These are phyloP conservation scores for Geranium incanum DNA, from an alignment of 441 rosid species.

Conservation along the genomic window DNA sequence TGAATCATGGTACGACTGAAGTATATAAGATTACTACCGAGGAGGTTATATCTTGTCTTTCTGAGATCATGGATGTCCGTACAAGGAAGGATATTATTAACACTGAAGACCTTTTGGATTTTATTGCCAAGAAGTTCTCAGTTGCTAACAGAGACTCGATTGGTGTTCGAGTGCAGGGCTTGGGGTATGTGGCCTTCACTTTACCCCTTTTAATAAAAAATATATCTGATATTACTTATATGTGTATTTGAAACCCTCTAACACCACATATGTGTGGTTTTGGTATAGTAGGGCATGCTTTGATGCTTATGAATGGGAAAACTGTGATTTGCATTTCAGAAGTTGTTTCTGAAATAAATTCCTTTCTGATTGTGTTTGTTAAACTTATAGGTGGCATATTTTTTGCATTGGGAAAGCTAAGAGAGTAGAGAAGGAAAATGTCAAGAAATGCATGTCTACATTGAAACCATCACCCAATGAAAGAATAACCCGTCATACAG, in stretches of 20 bases:
- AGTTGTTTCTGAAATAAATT: not conserved
- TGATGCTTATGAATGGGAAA: not conserved
- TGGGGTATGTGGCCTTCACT: conserved; percentile 49
- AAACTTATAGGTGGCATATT: conserved; percentile 56
- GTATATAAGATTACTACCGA: conserved; percentile 56
- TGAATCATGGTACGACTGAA: conserved; percentile 31
- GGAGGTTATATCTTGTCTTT: conserved; percentile 51
- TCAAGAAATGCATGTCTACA: conserved; percentile 35
- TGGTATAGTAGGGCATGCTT: conserved; percentile 5
- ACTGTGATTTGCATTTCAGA: not conserved
- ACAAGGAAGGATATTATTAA: conserved; percentile 31
- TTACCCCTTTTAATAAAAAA: not conserved
- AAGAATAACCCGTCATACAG: conserved; percentile 31
- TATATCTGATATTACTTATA: not conserved
- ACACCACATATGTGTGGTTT: not conserved
- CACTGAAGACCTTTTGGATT: conserved; percentile 58
- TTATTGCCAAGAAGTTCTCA: conserved; percentile 51
- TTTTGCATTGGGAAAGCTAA: conserved; percentile 54
- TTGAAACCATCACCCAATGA: conserved; percentile 22
- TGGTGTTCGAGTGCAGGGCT: conserved; percentile 69
- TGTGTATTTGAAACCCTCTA: not conserved
- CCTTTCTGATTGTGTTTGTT: not conserved
- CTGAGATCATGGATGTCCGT: conserved; percentile 37
- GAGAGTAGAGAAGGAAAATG: conserved; percentile 40
- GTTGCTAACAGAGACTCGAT: conserved; percentile 57